A percentile compares a stretch with the other conserved stretches of the same genome.
Evolutionary conservation across 2,329 filamentous ascomycete genomes (phyloP).

Genomic region (Colletotrichum destructivum): DNA sequence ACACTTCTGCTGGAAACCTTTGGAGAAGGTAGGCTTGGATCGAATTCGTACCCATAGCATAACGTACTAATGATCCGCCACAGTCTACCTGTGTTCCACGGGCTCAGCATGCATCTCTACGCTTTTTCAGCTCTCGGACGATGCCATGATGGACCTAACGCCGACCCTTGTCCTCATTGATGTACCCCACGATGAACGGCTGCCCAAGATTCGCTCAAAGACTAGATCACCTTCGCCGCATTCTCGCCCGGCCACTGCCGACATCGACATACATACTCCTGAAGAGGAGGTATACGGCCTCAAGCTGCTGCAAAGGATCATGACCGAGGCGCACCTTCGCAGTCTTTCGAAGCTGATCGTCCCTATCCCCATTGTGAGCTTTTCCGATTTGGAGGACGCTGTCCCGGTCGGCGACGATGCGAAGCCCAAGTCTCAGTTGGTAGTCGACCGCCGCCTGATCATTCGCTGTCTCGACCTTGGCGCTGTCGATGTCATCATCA

Average conservation of each 20-base stretch:
- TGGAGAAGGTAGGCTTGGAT: constrained; percentile 64
- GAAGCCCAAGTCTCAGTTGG: constrained; percentile 31
- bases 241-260: constrained; percentile 53
- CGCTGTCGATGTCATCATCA: constrained; percentile 87
- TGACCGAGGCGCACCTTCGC: constrained; percentile 70
- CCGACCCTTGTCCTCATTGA: constrained; percentile 73
- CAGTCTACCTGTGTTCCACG: constrained; percentile 70
- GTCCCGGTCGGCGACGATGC: constrained; percentile 45
- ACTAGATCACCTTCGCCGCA: constrained; percentile 63
- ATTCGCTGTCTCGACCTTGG: constrained; percentile 87
- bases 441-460: constrained; percentile 64
- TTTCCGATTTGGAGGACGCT: constrained; percentile 50
- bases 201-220: constrained; percentile 53
- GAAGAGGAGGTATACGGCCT: constrained; percentile 70
- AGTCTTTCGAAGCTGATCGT: constrained; percentile 71
- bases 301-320: constrained; percentile 68
- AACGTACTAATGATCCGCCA: constrained; percentile 20
- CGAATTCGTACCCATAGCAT: not conserved
- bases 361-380: constrained; percentile 68
- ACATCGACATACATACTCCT: constrained; percentile 58
- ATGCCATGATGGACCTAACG: constrained; percentile 65
- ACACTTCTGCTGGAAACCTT: constrained; percentile 68
- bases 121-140: constrained; percentile 68
- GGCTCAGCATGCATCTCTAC: constrained; percentile 68
- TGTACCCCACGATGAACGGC: constrained; percentile 65